Conservation (phyloP, 768 basidiomycete species). For the Dictyophora rubrovolvata region DNA sequence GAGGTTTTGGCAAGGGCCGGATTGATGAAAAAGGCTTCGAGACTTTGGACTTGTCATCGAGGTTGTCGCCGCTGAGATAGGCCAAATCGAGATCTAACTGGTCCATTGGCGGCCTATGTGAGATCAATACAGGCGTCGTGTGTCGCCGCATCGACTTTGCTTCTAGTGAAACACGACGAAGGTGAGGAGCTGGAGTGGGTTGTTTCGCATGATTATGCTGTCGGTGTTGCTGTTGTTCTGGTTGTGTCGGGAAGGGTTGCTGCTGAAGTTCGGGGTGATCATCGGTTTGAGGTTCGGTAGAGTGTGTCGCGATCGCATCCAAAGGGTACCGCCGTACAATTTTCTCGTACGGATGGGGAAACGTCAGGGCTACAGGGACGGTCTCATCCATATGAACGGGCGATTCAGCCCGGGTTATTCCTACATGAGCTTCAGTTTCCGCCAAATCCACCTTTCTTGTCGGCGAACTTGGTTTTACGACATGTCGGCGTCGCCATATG, state of each 20-base stretch:
- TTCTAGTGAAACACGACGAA: background rate
- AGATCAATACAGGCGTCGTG: background rate
- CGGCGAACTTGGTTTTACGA: background rate
- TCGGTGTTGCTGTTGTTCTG: background rate
- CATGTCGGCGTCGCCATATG: background rate
- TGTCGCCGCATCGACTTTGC: background rate
- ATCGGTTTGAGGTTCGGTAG: background rate
- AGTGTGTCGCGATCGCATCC: background rate
- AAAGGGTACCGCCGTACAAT: constrained; percentile 2
- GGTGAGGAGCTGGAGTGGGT: background rate
- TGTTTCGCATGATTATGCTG: background rate
- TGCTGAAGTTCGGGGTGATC: background rate
- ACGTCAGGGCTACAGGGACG: background rate
- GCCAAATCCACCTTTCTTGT: background rate
- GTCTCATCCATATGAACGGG: background rate
- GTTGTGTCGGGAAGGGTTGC: background rate
- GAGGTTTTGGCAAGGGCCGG: no score
- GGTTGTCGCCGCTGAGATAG: background rate
- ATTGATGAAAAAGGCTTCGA: background rate
- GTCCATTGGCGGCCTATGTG: background rate
- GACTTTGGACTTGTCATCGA: background rate
- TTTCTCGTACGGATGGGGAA: constrained; percentile 2
- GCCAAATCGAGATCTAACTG: constrained; percentile 5
- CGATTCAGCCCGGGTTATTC: background rate
- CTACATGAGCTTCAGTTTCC: background rate